These are phyloP conservation scores for Nitzschia putrida DNA, from an alignment of 108 stramenopile genomes.

Conservation along the genomic window DNA sequence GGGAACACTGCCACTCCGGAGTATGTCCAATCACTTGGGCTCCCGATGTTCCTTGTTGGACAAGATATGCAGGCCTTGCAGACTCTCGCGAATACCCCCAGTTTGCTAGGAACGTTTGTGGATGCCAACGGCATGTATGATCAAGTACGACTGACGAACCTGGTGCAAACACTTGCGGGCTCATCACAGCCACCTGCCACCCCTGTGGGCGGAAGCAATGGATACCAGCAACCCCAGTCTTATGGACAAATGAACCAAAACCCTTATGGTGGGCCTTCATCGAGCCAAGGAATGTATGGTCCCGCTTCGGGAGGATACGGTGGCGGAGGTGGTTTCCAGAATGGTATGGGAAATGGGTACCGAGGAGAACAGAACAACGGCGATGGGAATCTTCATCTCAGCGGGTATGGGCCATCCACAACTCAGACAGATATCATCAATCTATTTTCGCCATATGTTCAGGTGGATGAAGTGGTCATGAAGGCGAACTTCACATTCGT, in stretches of 20 bases:
- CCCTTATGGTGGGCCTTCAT: background rate
- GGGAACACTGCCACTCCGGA: conserved; percentile 43
- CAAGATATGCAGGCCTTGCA: conserved; percentile 77
- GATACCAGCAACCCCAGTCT: conserved; percentile 33
- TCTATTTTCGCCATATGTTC: conserved; percentile 81
- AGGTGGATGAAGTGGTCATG: conserved; percentile 79
- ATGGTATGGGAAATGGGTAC: conserved; percentile 17
- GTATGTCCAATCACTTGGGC: conserved; percentile 55
- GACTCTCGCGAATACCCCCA: conserved; percentile 73
- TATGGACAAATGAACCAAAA: conserved; percentile 18
- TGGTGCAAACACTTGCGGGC: conserved; percentile 77
- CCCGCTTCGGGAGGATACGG: conserved; percentile 15
- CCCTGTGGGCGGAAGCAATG: conserved; percentile 17
- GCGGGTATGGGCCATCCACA: conserved; percentile 83
- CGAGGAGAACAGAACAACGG: conserved; percentile 60
- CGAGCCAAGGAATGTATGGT: conserved; percentile 15
- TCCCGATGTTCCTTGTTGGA: conserved; percentile 75
- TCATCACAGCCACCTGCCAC: conserved; percentile 37
- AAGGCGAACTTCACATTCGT: conserved; percentile 80
- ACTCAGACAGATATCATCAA: conserved; percentile 72
- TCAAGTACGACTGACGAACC: conserved; percentile 65
- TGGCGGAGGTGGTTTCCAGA: conserved; percentile 24
- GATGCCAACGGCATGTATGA: conserved; percentile 80
- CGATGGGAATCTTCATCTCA: conserved; percentile 83
- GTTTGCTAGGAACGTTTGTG: conserved; percentile 69